Evolutionary conservation across 306 rosid genomes (phyloP).

Genomic region (Ormosia semicastrata): DNA sequence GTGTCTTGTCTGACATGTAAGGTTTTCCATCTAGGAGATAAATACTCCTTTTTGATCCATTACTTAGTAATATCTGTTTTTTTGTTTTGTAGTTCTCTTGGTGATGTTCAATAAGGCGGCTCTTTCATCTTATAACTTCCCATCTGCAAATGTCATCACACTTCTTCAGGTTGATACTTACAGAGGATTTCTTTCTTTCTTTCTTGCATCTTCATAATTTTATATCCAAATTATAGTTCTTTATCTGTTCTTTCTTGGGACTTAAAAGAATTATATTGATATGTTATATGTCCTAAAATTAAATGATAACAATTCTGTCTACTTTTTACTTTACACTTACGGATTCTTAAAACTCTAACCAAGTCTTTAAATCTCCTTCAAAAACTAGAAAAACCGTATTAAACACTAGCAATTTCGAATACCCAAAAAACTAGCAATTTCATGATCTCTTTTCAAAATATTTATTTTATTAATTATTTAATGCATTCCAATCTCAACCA

Average conservation of each 20-base stretch:
- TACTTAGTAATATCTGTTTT: neutral
- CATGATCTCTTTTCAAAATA: neutral
- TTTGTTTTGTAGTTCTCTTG: constrained; percentile 63
- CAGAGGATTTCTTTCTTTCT: neutral
- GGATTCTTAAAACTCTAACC: neutral
- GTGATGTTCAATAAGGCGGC: constrained; percentile 95
- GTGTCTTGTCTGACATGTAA: neutral
- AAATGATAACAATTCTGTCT: neutral
- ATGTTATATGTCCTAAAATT: neutral
- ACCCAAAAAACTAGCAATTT: neutral
- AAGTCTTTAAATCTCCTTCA: neutral
- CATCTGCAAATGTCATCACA: constrained; percentile 82
- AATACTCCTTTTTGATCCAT: neutral
- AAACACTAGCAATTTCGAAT: neutral
- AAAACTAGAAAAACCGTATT: neutral
- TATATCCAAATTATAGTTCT: neutral
- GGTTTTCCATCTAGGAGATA: neutral
- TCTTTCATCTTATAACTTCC: constrained; percentile 85
- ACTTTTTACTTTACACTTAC: neutral
- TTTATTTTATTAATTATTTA: neutral
- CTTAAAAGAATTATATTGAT: neutral
- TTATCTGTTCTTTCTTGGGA: neutral
- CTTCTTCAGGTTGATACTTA: constrained; percentile 75
- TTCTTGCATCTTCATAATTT: neutral
- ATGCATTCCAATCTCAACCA: neutral